phyloP scores from a whole-genome alignment of 176 grass and related monocot species.

The Cenchrus purpureus region DNA sequence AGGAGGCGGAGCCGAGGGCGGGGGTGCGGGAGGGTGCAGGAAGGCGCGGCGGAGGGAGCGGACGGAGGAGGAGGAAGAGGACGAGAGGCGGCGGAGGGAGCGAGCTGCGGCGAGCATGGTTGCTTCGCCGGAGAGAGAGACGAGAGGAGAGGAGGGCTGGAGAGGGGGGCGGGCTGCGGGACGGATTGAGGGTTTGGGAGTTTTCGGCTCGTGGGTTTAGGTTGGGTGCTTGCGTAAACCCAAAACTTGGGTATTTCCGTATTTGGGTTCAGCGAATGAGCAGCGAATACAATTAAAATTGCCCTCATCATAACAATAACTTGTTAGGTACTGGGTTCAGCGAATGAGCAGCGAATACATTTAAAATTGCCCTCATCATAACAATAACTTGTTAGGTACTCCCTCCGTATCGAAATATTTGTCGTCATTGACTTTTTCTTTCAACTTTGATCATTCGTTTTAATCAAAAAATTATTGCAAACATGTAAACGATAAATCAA shows the following conservation, averaged over 20 bases:
- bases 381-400: no score
- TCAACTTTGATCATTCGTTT: no score
- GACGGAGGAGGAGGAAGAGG: not conserved
- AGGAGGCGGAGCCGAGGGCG: conserved; percentile 15
- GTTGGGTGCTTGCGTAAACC: not conserved
- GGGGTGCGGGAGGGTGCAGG: not conserved
- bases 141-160: no score
- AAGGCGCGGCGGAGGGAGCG: conserved; percentile 20
- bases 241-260: not conserved
- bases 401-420: no score
- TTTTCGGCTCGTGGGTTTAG: conserved; percentile 22
- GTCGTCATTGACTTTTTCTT: no score
- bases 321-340: not conserved
- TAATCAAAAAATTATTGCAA: no score
- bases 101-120: conserved; percentile 64
- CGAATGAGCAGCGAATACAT: no score
- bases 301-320: no score
- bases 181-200: conserved; percentile 24
- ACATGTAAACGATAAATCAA: no score
- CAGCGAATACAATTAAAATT: no score
- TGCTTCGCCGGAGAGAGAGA: conserved; percentile 22
- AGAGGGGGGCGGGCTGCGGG: not conserved
- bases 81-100: conserved; percentile 50
- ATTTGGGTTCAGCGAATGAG: not conserved
- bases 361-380: no score